A percentile compares a stretch with the other conserved stretches of the same genome.
These are phyloP conservation scores for Xanthoceras sorbifolium DNA, from an alignment of 345 rosid genomes.

Conservation along the genomic window DNA sequence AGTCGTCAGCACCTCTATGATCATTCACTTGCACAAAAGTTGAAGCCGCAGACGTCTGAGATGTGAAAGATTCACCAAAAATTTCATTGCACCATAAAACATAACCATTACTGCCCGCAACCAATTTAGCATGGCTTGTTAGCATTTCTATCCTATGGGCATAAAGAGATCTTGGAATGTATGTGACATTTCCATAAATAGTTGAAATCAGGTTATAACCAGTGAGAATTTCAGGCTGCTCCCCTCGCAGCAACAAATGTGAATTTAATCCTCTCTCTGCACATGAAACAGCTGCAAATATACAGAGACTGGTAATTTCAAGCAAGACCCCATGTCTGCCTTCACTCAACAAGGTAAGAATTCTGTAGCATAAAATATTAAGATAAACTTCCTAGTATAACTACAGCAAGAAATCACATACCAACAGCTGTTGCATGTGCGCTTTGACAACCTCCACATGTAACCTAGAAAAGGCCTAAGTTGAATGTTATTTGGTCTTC, in stretches of 20 bases:
- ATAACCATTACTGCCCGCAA: constrained; percentile 55
- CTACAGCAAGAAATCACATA: constrained; percentile 29
- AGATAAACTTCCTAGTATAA: neutral
- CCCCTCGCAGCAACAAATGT: constrained; percentile 86
- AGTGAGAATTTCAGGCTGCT: constrained; percentile 75
- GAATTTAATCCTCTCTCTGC: constrained; percentile 84
- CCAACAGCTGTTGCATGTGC: constrained; percentile 92
- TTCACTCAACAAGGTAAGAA: constrained; percentile 3
- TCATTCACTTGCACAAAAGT: constrained; percentile 27
- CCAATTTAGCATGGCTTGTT: constrained; percentile 46
- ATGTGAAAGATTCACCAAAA: constrained; percentile 35
- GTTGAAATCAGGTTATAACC: constrained; percentile 83
- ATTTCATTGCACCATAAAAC: constrained; percentile 57
- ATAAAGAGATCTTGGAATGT: constrained; percentile 68
- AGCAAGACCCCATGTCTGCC: neutral
- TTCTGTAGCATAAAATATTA: neutral
- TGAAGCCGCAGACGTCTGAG: constrained; percentile 21
- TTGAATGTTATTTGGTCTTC: constrained; percentile 30
- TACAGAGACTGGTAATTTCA: constrained; percentile 13
- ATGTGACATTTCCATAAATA: constrained; percentile 64
- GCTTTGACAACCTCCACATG: constrained; percentile 97
- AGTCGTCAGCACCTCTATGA: constrained; percentile 11
- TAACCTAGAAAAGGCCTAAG: constrained; percentile 62
- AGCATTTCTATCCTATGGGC: constrained; percentile 65
- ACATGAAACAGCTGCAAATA: constrained; percentile 78